These are phyloP conservation scores for Themeda triandra DNA, from an alignment of 176 grass and related monocot species.

Conservation along the genomic window DNA sequence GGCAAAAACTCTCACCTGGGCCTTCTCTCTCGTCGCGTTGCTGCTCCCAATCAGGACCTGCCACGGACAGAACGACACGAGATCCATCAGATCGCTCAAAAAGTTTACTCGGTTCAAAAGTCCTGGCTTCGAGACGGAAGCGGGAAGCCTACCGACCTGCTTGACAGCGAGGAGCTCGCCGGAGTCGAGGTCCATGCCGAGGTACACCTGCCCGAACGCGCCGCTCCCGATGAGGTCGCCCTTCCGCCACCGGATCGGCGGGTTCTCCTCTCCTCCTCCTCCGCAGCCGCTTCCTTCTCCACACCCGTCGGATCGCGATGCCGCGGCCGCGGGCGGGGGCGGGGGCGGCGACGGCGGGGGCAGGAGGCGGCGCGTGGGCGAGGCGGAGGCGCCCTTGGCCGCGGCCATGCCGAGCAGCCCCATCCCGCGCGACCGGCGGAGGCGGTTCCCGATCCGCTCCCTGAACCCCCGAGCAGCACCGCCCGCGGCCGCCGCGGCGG, in stretches of 20 bases:
- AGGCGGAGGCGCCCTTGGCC: constrained; percentile 54
- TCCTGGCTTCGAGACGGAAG: neutral
- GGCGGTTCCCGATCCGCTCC: constrained; percentile 52
- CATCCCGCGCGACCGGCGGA: constrained; percentile 63
- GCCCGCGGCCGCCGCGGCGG: neutral
- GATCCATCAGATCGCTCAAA: neutral
- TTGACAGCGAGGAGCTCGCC: constrained; percentile 92
- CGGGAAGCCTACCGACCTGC: constrained; percentile 43
- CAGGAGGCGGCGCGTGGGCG: constrained; percentile 32
- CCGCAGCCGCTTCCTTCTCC: neutral
- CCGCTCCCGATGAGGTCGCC: constrained; percentile 79
- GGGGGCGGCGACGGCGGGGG: neutral
- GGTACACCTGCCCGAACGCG: constrained; percentile 73
- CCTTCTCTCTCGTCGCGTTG: constrained; percentile 69
- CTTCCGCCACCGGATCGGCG: constrained; percentile 76
- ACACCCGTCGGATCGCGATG: neutral
- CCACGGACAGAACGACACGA: neutral
- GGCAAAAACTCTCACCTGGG: constrained; percentile 49
- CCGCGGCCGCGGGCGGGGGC: neutral
- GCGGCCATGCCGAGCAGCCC: constrained; percentile 57
- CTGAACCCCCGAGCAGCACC: constrained; percentile 10
- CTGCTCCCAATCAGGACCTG: constrained; percentile 78
- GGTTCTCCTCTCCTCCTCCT: constrained; percentile 43
- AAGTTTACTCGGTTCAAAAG: neutral
- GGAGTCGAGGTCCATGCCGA: constrained; percentile 91